Conservation (phyloP, 2,329 filamentous ascomycete species). For the Simplicillium sp. region DNA sequence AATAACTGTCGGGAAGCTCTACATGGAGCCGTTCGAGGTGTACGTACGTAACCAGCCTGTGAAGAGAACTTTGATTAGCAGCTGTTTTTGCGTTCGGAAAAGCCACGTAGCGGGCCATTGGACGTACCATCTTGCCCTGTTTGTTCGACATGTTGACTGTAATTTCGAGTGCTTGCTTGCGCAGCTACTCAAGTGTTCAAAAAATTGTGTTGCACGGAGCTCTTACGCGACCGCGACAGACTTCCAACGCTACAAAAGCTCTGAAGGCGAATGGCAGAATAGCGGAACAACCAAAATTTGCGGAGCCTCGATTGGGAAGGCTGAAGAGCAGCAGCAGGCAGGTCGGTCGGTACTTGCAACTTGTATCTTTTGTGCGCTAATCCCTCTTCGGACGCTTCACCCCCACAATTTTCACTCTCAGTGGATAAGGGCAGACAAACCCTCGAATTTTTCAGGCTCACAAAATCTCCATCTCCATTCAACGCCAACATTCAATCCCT, state of each 20-base stretch:
- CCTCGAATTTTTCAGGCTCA: slow-evolving; percentile 27
- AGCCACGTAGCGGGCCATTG: slow-evolving; percentile 15
- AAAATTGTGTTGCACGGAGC: slow-evolving; percentile 34
- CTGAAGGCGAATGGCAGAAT: slow-evolving; percentile 20
- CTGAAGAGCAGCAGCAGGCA: slow-evolving; percentile 12
- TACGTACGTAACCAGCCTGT: slow-evolving; percentile 64
- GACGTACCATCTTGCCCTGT: slow-evolving; percentile 98
- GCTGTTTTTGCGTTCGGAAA: slow-evolving; percentile 39
- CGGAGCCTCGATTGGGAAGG: slow-evolving; percentile 32
- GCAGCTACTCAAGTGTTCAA: slow-evolving; percentile 26
- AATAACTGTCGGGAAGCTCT: slow-evolving; percentile 6
- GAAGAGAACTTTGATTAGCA: slow-evolving; percentile 46
- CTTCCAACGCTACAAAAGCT: slow-evolving; percentile 32
- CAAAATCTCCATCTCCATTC: slow-evolving; percentile 20
- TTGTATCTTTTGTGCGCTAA: slow-evolving; percentile 20
- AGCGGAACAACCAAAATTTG: slow-evolving; percentile 31
- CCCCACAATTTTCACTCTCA: slow-evolving; percentile 14
- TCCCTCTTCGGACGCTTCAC: slow-evolving; percentile 1
- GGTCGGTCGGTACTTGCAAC: slow-evolving; percentile 14
- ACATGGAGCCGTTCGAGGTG: slow-evolving; percentile 2
- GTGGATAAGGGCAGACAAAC: slow-evolving; percentile 30
- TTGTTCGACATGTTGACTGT: slow-evolving; percentile 50
- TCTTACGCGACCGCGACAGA: slow-evolving; percentile 28
- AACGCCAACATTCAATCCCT: slow-evolving; percentile 17
- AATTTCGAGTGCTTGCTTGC: slow-evolving; percentile 17